phyloP scores from a whole-genome alignment of 2,329 filamentous ascomycete species.

The Clarireedia paspali region DNA sequence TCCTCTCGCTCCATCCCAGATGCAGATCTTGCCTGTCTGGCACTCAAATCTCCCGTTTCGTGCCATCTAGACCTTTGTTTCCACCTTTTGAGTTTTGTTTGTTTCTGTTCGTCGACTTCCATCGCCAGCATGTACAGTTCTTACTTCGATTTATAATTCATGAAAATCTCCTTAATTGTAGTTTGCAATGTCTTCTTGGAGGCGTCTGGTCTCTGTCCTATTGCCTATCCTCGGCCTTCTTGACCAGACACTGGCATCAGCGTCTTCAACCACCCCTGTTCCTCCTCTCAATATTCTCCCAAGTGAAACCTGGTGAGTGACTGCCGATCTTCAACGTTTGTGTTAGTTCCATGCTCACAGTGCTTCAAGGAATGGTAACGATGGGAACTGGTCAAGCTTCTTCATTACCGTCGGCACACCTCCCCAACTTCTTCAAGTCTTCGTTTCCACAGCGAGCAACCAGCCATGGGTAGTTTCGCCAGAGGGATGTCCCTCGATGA shows the following conservation, averaged over 20 bases:
- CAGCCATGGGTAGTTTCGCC: slow-evolving; percentile 21
- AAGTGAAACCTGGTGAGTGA: slow-evolving; percentile 8
- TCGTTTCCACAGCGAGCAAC: slow-evolving; percentile 32
- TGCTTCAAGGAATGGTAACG: slow-evolving; percentile 25
- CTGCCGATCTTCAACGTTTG: not conserved
- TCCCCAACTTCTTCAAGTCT: slow-evolving; percentile 17
- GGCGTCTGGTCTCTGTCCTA: slow-evolving; percentile 3
- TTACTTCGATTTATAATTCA: slow-evolving; percentile 3
- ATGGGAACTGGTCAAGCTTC: slow-evolving; percentile 66
- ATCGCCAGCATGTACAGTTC: slow-evolving; percentile 9
- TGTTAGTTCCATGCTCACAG: not conserved
- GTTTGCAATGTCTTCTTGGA: slow-evolving; percentile 9
- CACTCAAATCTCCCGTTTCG: slow-evolving; percentile 1
- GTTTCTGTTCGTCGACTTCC: not conserved
- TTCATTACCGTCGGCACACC: slow-evolving; percentile 37
- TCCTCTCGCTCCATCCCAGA: not conserved
- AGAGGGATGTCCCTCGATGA: slow-evolving; percentile 14
- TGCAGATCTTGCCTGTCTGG: slow-evolving; percentile 6
- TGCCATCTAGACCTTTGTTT: not conserved
- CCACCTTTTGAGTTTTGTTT: not conserved
- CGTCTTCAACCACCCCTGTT: slow-evolving; percentile 1
- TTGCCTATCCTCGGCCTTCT: slow-evolving; percentile 1
- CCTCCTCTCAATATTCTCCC: slow-evolving; percentile 5
- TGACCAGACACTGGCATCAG: slow-evolving; percentile 3
- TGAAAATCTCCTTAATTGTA: slow-evolving; percentile 6